Conservation (phyloP, 495 filamentous ascomycete genomes). For the Penicillium taxi region DNA sequence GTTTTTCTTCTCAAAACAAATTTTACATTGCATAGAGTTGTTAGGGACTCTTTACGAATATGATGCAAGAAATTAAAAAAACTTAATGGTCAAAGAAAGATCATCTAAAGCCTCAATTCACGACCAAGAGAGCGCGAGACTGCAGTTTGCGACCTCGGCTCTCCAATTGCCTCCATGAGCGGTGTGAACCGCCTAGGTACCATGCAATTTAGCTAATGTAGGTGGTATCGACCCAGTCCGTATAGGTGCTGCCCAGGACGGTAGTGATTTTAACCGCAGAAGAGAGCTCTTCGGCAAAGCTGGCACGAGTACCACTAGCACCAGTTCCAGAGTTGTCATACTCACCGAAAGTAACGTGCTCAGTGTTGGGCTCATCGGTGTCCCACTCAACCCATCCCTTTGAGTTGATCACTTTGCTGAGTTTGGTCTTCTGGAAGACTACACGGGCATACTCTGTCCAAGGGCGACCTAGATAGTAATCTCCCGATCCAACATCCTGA, state of each 20-base stretch:
- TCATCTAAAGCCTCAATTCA: too few relatives aligned
- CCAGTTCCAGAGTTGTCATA: conserved; percentile 53
- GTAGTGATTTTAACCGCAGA: conserved; percentile 36
- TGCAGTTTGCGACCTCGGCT: too few relatives aligned
- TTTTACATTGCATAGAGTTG: too few relatives aligned
- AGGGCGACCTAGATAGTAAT: conserved; percentile 58
- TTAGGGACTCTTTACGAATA: too few relatives aligned
- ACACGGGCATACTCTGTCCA: conserved; percentile 56
- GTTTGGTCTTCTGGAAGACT: conserved; percentile 49
- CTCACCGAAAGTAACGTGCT: conserved; percentile 49
- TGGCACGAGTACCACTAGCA: conserved; percentile 49
- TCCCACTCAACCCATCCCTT: conserved; percentile 58
- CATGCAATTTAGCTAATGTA: conserved; percentile 27
- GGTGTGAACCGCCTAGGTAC: too few relatives aligned
- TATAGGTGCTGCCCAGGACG: conserved; percentile 47
- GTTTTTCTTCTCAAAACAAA: too few relatives aligned
- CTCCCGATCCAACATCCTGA: conserved; percentile 38
- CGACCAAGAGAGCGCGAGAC: too few relatives aligned
- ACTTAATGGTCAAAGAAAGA: too few relatives aligned
- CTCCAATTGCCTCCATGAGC: too few relatives aligned
- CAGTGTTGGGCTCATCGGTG: conserved; percentile 37
- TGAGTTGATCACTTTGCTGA: conserved; percentile 50
- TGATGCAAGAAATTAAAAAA: too few relatives aligned
- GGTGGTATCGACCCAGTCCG: conserved; percentile 33
- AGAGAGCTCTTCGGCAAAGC: conserved; percentile 43